Evolutionary conservation across 176 grass and related monocot genomes (phyloP).

Genomic region (Urochloa ruziziensis): DNA sequence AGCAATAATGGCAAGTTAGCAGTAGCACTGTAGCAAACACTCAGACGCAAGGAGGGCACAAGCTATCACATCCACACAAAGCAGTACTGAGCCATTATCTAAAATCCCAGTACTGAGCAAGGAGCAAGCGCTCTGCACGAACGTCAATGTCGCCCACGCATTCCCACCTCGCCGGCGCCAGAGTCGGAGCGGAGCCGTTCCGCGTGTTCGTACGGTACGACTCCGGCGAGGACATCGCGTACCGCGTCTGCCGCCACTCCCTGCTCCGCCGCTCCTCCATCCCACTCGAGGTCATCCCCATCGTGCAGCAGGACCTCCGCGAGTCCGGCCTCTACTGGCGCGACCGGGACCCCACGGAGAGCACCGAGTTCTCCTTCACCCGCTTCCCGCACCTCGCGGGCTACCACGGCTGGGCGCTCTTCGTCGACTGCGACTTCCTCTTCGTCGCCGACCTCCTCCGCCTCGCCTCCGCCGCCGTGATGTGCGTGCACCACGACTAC

Average conservation of each 20-base stretch:
- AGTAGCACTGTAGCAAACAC: too few relatives aligned
- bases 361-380: slow-evolving; percentile 94
- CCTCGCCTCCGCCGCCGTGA: slow-evolving; percentile 29
- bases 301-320: slow-evolving; percentile 63
- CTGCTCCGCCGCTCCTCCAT: slow-evolving; percentile 62
- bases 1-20: neutral
- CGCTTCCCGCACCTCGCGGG: slow-evolving; percentile 68
- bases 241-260: slow-evolving; percentile 64
- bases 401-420: slow-evolving; percentile 65
- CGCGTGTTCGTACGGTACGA: slow-evolving; percentile 81
- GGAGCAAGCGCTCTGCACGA: neutral
- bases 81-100: too few relatives aligned
- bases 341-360: slow-evolving; percentile 66
- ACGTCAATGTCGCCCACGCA: neutral
- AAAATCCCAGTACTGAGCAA: neutral
- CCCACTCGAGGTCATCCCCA: slow-evolving; percentile 50
- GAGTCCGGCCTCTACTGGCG: slow-evolving; percentile 62
- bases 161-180: neutral
- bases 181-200: slow-evolving; percentile 31
- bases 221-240: slow-evolving; percentile 66
- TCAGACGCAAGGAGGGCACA: too few relatives aligned
- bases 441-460: slow-evolving; percentile 54
- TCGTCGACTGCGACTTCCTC: slow-evolving; percentile 91
- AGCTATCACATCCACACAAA: too few relatives aligned
- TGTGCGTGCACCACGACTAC: slow-evolving; percentile 88